Evolutionary conservation across 495 filamentous ascomycete species (phyloP), one percentile per base, ranked within the genome.

Genomic region (Aspergillus avenaceus): DNA sequence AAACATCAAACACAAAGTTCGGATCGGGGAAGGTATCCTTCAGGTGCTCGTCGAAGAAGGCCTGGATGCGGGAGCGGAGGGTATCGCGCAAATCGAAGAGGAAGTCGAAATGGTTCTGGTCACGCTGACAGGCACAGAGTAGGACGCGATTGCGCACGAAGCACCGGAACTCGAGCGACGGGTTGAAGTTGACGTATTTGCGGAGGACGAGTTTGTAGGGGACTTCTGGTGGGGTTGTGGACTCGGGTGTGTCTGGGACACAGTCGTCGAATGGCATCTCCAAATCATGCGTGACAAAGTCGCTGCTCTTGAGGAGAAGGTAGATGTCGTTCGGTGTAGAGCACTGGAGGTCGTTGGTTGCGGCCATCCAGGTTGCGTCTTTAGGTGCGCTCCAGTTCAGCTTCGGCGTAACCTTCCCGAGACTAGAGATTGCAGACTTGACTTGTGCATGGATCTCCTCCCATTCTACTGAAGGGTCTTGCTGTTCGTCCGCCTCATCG

Each of bases 371-470:
- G n/a, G 87, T 88, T 8, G 93, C 95, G 63, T 99, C 93, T 65
- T 97, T 97, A 0, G 93, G 93, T 4, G 88, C 82, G 24, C 91
- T 96, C 93, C 93, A 99, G 74, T 97, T 96, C 21, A 99, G 74
- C 61, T 99, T 99, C 2, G 95, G 95, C 0, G 83, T 81, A 0
- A 91, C 91, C 26, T 81, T 82, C 26, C 87, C 89, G 0, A 97
- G 78, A 48, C 87, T 82, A 3, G 77, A 59, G 54, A 99, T 96
- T 4, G 82, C 85, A 13, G 75, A 64, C 66, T 84, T 86, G 61
- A 99, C 86, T 41, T 79, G 64, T 29, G 79, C 63, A 68, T 99
- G 95, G 2, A 91, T 78, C 16, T 88, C 84, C 6, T 76, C 78
- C 82, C 84, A 87, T 25, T 69, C 67, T 18, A 57, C 61, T 2